phyloP scores from a whole-genome alignment of 1,139 yeast genomes.

The Fermentozyma sake region DNA sequence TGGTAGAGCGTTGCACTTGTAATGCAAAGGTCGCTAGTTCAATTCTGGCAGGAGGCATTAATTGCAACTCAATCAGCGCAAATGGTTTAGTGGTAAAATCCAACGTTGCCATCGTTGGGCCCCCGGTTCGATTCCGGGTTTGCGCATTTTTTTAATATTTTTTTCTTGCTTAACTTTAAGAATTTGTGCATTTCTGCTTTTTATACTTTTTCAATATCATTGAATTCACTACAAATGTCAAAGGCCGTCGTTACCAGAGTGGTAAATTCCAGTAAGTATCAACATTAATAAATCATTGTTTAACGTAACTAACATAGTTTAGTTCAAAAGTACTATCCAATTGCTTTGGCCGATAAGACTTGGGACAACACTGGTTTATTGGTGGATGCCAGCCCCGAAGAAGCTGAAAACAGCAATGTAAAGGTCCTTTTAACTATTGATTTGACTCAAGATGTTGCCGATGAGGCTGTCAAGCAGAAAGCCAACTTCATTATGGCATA shows the following conservation, averaged over 20 bases:
- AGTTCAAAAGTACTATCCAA: constrained; percentile 71
- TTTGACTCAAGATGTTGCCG: constrained; percentile 76
- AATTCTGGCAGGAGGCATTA: constrained; percentile 87
- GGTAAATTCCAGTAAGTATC: constrained; percentile 38
- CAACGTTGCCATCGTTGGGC: constrained; percentile 3
- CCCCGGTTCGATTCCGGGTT: constrained; percentile 4
- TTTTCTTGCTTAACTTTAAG: too few relatives aligned
- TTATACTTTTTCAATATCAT: too few relatives aligned
- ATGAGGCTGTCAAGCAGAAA: constrained; percentile 65
- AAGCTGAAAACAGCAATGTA: constrained; percentile 23
- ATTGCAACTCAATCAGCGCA: not conserved
- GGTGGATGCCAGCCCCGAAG: constrained; percentile 53
- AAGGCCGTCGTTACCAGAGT: constrained; percentile 40
- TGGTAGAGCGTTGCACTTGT: constrained; percentile 96
- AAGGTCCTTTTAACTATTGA: constrained; percentile 72
- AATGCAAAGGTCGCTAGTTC: constrained; percentile 95
- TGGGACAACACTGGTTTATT: constrained; percentile 96
- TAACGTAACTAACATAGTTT: constrained; percentile 13
- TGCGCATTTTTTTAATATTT: constrained; percentile 1
- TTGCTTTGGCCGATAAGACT: constrained; percentile 69
- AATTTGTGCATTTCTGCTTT: too few relatives aligned
- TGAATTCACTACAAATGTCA: constrained; percentile 26
- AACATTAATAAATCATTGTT: too few relatives aligned
- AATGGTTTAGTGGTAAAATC: constrained; percentile 3
- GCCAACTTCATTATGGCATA: constrained; percentile 71